These are phyloP conservation scores for Perilla frutescens DNA, from an alignment of 257 asterid genomes.

Conservation along the genomic window DNA sequence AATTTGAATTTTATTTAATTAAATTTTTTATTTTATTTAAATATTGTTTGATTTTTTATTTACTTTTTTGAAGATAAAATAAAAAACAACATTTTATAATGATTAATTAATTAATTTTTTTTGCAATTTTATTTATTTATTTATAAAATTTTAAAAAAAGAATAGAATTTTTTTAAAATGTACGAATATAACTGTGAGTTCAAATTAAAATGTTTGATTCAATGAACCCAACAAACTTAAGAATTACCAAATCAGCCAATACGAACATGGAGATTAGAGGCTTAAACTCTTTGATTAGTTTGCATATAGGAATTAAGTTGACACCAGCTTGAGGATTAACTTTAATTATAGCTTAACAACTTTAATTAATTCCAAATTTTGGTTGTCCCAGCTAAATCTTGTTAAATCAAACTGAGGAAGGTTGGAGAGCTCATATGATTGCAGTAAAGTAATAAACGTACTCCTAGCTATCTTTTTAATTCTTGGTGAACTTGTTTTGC, in stretches of 20 bases:
- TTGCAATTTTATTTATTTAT: no score
- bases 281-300: conserved; percentile 8
- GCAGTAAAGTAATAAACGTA: not conserved
- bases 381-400: conserved; percentile 28
- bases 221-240: not conserved
- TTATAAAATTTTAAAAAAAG: no score
- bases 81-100: no score
- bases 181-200: not conserved
- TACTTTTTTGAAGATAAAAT: no score
- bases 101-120: no score
- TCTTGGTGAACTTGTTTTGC: not conserved
- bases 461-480: not conserved
- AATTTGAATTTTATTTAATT: no score
- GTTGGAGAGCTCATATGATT: conserved; percentile 26
- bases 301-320: conserved; percentile 19
- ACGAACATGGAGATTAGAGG: not conserved
- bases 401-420: not conserved
- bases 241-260: not conserved
- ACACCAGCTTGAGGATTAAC: conserved; percentile 37
- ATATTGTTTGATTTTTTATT: no score
- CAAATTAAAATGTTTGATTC: no score
- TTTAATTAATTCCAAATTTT: conserved; percentile 31
- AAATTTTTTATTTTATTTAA: no score
- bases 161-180: no score
- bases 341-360: conserved; percentile 40